A percentile compares a stretch with the other conserved stretches of the same genome.
Conservation (phyloP, 768 basidiomycete species). For the Mycena kentingensis region DNA sequence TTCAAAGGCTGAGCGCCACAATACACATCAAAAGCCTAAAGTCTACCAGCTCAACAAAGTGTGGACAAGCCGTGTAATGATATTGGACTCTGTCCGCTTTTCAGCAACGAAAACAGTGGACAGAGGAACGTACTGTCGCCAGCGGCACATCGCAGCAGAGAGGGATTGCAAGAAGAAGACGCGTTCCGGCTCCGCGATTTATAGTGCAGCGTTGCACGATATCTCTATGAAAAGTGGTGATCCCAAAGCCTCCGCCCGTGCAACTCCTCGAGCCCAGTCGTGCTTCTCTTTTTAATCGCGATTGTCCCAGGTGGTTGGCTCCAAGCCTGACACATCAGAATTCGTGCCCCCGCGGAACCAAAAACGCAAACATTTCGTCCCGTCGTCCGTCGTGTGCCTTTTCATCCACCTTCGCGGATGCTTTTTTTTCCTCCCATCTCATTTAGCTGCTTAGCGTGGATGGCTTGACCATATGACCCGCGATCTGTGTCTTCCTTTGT, state of each 20-base stretch:
- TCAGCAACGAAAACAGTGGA: conserved; percentile 15
- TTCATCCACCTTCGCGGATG: conserved; percentile 20
- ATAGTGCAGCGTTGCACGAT: conserved; percentile 14
- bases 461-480: too few relatives aligned
- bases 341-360: conserved; percentile 13
- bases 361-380: conserved; percentile 9
- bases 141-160: conserved; percentile 60
- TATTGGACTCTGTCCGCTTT: conserved; percentile 57
- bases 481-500: too few relatives aligned
- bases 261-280: conserved; percentile 6
- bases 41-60: conserved; percentile 55
- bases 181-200: conserved; percentile 13
- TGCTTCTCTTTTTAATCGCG: conserved; percentile 22
- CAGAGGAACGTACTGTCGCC: conserved; percentile 58
- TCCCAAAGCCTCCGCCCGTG: conserved; percentile 10
- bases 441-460: background rate
- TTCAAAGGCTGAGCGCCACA: conserved; percentile 11
- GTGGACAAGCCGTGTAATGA: conserved; percentile 58
- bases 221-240: conserved; percentile 14
- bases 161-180: conserved; percentile 24
- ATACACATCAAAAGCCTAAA: conserved; percentile 5
- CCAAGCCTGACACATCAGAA: conserved; percentile 23
- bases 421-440: background rate
- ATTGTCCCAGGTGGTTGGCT: conserved; percentile 22
- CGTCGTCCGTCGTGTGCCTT: conserved; percentile 7